Base-by-base conservation (phyloP, 768 basidiomycete genomes). In the Trametes gibbosa region DNA sequence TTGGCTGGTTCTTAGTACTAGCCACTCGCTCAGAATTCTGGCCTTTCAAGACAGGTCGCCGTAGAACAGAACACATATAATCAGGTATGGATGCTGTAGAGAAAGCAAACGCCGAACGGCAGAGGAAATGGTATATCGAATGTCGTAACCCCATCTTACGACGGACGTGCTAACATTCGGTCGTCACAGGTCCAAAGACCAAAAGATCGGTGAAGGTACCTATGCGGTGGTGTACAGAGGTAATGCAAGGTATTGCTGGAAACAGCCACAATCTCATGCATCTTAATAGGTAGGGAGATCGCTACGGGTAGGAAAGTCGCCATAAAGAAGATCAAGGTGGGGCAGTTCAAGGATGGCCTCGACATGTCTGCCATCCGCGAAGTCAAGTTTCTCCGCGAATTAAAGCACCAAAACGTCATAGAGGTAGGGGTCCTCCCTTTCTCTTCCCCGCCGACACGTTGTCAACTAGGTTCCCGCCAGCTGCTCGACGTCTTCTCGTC, bases 291-390 rank as follows among this genome's bases (percentile, higher is more conserved):
- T 24, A 79, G 86, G 62, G 89, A 93, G 66, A 79, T 82, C 17
- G 76, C 84, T 0, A 91, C 90, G 2, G 85, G 85, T 29, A 78
- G 86, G n/a, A 90, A 87, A 73, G 87, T 98, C 0, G 97, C 97
- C 56, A 96, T 99, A 66, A 99, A 99, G 78, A 98, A 98, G 75
- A 96, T 97, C 65, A 96, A 96, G 68, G 89, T 95, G 14, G 94
- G 95, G 5, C 90, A 91, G 66, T 95, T 96, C 79, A 96, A 95
- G 72, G 97, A 98, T 74, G 97, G 97, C 13, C 81, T 99, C 34
- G 96, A 98, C 75, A 98, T 99, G 95, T 96, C 94, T 61, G 97
- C 97, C 57, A 87, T 99, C 56, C 88, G 97, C 14, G 97, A 99
- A 75, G 95, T 99, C 68, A 98, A 97, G 73, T 98, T 95, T 71